Evolutionary conservation across 192 early-diverging fungal species (phyloP).

Genomic region (Linnemannia hyalina): DNA sequence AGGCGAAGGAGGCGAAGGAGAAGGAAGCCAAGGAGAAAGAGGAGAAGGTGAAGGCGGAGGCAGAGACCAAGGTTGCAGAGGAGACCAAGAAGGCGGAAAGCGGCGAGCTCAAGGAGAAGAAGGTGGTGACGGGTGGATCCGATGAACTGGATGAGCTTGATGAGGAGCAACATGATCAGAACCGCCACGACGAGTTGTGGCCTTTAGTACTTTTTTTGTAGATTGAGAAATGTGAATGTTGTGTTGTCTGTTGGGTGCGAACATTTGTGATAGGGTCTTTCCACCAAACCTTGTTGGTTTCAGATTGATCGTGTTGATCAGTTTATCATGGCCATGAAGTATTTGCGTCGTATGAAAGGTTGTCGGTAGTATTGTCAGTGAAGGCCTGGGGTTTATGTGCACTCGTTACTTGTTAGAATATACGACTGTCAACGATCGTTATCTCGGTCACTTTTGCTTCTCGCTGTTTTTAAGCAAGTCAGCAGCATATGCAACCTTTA

Average conservation of each 20-base stretch:
- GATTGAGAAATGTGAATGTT: background rate
- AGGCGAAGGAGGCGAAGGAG: slow-evolving; percentile 17
- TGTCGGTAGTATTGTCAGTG: too few species aligned
- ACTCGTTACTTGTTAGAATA: too few species aligned
- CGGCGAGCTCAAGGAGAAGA: background rate
- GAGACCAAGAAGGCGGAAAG: background rate
- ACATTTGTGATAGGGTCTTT: background rate
- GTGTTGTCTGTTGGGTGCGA: background rate
- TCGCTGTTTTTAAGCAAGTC: too few species aligned
- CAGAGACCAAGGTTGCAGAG: background rate
- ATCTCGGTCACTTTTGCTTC: too few species aligned
- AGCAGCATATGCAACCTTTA: too few species aligned
- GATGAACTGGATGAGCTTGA: background rate
- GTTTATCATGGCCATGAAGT: too few species aligned
- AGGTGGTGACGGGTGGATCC: background rate
- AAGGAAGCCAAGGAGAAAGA: slow-evolving; percentile 15
- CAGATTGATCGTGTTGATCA: too few species aligned
- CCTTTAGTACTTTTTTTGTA: background rate
- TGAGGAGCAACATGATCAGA: background rate
- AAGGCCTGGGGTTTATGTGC: too few species aligned
- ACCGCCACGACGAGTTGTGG: background rate
- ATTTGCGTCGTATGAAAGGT: too few species aligned
- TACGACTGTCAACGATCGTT: too few species aligned
- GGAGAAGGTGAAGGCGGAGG: background rate
- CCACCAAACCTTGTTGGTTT: too few species aligned